Conservation (phyloP, 2,329 filamentous ascomycete genomes). For the Aspergillus hiratsukae region DNA sequence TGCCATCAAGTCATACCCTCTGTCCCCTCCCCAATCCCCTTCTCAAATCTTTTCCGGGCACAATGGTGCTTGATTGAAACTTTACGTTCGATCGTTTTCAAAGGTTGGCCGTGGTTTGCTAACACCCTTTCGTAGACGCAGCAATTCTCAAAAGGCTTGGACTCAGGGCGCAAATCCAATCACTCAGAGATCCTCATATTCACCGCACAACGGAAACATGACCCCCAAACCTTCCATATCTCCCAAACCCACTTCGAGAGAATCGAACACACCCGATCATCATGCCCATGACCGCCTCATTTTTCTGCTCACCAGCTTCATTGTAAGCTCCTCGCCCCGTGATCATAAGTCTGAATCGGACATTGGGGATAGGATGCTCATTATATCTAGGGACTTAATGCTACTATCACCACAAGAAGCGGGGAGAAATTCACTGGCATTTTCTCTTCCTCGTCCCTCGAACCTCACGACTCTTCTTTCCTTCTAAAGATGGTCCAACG, state of each 20-base stretch:
- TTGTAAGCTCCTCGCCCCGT: slow-evolving; percentile 44
- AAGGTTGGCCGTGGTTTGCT: not conserved
- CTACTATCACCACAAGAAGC: slow-evolving; percentile 54
- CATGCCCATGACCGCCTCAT: slow-evolving; percentile 58
- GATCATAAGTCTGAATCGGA: not conserved
- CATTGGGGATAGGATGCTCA: slow-evolving; percentile 13
- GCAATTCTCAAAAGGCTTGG: slow-evolving; percentile 58
- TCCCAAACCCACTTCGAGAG: slow-evolving; percentile 40
- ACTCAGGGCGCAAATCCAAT: slow-evolving; percentile 57
- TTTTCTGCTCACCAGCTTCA: slow-evolving; percentile 56
- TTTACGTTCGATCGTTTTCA: not conserved
- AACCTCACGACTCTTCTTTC: slow-evolving; percentile 51
- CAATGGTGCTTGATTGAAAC: not conserved
- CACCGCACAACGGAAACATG: slow-evolving; percentile 52
- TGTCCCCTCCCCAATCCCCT: not conserved
- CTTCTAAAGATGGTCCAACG: slow-evolving; percentile 64
- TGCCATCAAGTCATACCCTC: not conserved
- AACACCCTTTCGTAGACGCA: slow-evolving; percentile 37
- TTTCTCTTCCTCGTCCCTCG: slow-evolving; percentile 53
- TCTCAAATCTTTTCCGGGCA: not conserved
- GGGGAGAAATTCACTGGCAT: slow-evolving; percentile 60
- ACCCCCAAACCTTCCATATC: slow-evolving; percentile 39
- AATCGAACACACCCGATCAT: slow-evolving; percentile 51
- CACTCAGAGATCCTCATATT: slow-evolving; percentile 50
- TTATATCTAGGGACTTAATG: slow-evolving; percentile 48